phyloP scores from a whole-genome alignment of 225 moss, liverwort and hornwort species.

The Bryoerythrophyllum caledonicum region DNA sequence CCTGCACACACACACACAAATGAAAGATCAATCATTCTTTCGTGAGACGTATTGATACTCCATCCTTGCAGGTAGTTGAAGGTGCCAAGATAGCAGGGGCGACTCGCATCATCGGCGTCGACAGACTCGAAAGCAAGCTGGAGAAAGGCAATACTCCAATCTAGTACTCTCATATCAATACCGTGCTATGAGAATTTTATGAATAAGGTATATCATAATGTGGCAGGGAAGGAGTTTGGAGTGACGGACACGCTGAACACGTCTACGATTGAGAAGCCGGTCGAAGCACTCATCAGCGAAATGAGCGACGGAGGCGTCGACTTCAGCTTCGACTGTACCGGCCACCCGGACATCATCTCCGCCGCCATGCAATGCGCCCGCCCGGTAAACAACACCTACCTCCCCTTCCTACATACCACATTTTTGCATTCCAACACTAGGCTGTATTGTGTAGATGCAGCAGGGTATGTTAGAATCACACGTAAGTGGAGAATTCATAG shows the following conservation, averaged over 20 bases:
- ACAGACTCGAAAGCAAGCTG: slow-evolving; percentile 58
- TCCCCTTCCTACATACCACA: no score
- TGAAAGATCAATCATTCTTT: background rate
- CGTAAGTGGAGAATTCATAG: no score
- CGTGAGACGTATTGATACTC: background rate
- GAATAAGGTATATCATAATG: background rate
- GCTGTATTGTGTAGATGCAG: no score
- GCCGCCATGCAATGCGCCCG: slow-evolving; percentile 50
- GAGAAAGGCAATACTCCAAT: slow-evolving; percentile 45
- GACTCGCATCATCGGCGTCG: slow-evolving; percentile 66
- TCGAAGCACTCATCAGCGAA: slow-evolving; percentile 31
- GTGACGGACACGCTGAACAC: slow-evolving; percentile 38
- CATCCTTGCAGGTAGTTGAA: slow-evolving; percentile 59
- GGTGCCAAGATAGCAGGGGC: slow-evolving; percentile 70
- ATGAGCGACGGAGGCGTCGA: slow-evolving; percentile 55
- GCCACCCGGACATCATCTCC: slow-evolving; percentile 42
- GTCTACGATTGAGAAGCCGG: slow-evolving; percentile 23
- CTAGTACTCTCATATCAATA: background rate
- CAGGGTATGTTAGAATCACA: no score
- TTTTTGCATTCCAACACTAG: no score
- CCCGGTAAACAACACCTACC: background rate
- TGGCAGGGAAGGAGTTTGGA: slow-evolving; percentile 50
- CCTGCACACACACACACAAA: background rate
- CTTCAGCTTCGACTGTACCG: slow-evolving; percentile 59
- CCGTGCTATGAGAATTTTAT: background rate